Percentiles rank a stretch among this genome's conserved stretches.
These are phyloP conservation scores for Agapanthus africanus DNA, from an alignment of 106 monocot species.

Conservation along the genomic window DNA sequence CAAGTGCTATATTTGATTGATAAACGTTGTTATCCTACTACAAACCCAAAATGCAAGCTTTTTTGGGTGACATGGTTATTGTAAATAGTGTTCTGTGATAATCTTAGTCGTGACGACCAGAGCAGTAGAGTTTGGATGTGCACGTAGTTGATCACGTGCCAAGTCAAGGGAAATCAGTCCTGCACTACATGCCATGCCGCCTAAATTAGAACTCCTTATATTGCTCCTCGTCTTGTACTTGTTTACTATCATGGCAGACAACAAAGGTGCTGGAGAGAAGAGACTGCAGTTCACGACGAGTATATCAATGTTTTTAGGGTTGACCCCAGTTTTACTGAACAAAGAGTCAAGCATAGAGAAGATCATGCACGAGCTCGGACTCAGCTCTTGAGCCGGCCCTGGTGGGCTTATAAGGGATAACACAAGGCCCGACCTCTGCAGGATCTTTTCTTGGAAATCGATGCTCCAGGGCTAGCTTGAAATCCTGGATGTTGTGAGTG, in stretches of 20 bases:
- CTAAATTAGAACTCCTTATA: neutral
- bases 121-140: neutral
- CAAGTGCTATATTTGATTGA: too few relatives aligned
- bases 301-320: neutral
- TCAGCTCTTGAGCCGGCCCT: constrained; percentile 15
- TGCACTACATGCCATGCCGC: constrained; percentile 6
- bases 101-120: constrained; percentile 4
- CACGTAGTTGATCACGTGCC: neutral
- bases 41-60: too few relatives aligned
- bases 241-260: constrained; percentile 1
- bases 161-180: constrained; percentile 4
- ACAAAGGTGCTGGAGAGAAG: neutral
- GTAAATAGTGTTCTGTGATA: constrained; percentile 1
- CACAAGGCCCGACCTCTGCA: constrained; percentile 27
- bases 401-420: constrained; percentile 19
- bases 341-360: constrained; percentile 6
- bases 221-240: constrained; percentile 4
- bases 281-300: constrained; percentile 9
- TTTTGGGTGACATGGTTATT: too few relatives aligned
- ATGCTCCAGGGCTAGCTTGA: constrained; percentile 14
- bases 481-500: neutral
- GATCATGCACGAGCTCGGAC: constrained; percentile 10
- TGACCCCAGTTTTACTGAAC: neutral
- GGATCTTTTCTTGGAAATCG: constrained; percentile 24
- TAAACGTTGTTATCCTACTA: too few relatives aligned